Evolutionary conservation across 495 filamentous ascomycete genomes (phyloP), one percentile per base, ranked within the genome.

Genomic region (Barbatosphaeria neglecta): DNA sequence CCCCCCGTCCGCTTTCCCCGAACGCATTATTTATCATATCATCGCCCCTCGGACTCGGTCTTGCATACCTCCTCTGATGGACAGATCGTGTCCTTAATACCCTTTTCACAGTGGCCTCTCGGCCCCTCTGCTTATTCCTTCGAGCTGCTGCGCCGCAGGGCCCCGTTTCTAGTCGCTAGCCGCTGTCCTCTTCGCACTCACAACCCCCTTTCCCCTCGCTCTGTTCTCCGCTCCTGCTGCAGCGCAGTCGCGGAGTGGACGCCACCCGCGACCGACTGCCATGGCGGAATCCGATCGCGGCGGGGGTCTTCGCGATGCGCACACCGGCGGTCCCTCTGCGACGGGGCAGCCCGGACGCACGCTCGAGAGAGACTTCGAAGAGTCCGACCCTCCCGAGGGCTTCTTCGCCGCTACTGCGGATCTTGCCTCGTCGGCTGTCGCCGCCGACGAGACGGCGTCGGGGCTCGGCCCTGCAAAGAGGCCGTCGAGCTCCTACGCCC

Each of bases 381-480:
- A 73, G 39, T 72, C 72, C 0, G 63, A 59, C 31, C 67, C 69
- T 9, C 76, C 72, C 7, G 59, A 64, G 18, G 73, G 74, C 22
- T 71, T 78, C 60, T 73, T 69, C 60, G 67, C 74, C 33, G 75
- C 74, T 8, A 75, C 73, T 1, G 70, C 68, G 31, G 51, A 62
- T n/a, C 50, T 63, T 28, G 56, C 58, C 2, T 65, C 65, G 6
- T 44, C 52, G 1, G 42, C 53, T 6, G 51, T 51, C 19, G 25
- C 42, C 17, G 33, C 39, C 18, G 37, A 13, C 3, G 20, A 13
- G 22, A 8, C 40, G 44, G 18, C 23, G 13, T 6, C 41, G 22
- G 22, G 24, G 33, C 33, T 23, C 40, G 6, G 20, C 28, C 3
- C n/a, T n/a, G n/a, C n/a, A n/a, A n/a, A n/a, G n/a, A n/a, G n/a